Conservation (phyloP, 495 filamentous ascomycete genomes). For the Penicillium lividum region DNA sequence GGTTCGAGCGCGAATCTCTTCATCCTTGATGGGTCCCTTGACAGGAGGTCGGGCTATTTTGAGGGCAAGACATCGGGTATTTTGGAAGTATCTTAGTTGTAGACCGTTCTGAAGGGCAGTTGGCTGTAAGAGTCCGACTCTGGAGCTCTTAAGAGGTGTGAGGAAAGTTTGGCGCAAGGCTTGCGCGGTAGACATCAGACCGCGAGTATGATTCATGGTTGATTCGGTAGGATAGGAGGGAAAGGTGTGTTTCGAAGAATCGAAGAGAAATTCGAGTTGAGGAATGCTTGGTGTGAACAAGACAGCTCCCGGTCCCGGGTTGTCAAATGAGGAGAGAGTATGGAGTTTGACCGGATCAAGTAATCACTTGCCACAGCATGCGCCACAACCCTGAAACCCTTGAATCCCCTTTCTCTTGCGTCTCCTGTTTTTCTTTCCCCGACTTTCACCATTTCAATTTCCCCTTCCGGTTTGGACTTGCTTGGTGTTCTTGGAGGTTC, state of each 20-base stretch:
- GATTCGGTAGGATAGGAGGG: neutral
- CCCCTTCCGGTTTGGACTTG: slow-evolving; percentile 25
- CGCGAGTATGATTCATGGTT: slow-evolving; percentile 41
- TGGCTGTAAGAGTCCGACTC: slow-evolving; percentile 18
- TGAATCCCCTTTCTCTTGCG: slow-evolving; percentile 28
- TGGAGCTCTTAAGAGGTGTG: slow-evolving; percentile 23
- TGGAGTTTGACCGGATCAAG: slow-evolving; percentile 24
- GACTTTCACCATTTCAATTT: slow-evolving; percentile 11
- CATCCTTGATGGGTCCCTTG: slow-evolving; percentile 40
- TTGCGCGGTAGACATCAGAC: slow-evolving; percentile 40
- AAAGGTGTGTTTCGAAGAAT: neutral
- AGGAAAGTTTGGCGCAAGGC: slow-evolving; percentile 40
- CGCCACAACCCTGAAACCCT: slow-evolving; percentile 30
- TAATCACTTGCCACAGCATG: slow-evolving; percentile 26
- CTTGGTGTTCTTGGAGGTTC: slow-evolving; percentile 30
- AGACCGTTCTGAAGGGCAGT: slow-evolving; percentile 7
- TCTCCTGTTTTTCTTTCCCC: slow-evolving; percentile 11
- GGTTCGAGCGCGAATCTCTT: slow-evolving; percentile 53
- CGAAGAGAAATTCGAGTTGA: neutral
- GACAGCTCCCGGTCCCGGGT: neutral
- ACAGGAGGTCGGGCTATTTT: slow-evolving; percentile 10
- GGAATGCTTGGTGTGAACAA: neutral
- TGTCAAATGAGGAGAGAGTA: slow-evolving; percentile 9
- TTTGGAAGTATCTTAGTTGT: slow-evolving; percentile 18
- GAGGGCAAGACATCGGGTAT: slow-evolving; percentile 12